phyloP scores from a whole-genome alignment of 192 early-diverging fungal species.

The Thamnidium elegans region DNA sequence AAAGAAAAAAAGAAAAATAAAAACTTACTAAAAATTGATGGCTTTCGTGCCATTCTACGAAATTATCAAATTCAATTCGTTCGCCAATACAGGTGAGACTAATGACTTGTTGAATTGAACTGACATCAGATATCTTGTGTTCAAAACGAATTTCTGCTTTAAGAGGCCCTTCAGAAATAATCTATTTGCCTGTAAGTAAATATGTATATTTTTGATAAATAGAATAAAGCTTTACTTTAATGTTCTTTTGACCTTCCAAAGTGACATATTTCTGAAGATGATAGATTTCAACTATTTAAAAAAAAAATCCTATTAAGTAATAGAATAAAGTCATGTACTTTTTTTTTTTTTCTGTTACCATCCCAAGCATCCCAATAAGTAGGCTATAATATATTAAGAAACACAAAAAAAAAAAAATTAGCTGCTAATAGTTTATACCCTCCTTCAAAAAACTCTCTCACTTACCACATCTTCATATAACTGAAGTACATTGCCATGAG shows the following conservation, averaged over 20 bases:
- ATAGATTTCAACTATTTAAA: conserved; percentile 79
- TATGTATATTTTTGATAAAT: not conserved
- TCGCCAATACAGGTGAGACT: conserved; percentile 69
- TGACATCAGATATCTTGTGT: conserved; percentile 60
- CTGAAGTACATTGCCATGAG: conserved; percentile 70
- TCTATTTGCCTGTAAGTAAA: conserved; percentile 24
- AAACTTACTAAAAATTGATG: conserved; percentile 70
- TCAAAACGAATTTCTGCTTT: conserved; percentile 67
- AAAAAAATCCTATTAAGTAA: not conserved
- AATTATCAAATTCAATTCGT: conserved; percentile 82
- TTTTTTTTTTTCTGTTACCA: conserved; percentile 20
- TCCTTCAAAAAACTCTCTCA: not conserved
- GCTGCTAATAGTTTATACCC: too few species aligned
- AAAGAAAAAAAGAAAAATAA: not conserved
- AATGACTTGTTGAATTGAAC: conserved; percentile 73
- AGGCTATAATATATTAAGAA: conserved; percentile 41
- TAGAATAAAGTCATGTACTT: not conserved
- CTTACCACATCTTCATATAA: conserved; percentile 81
- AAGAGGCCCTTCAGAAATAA: conserved; percentile 81
- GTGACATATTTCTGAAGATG: conserved; percentile 81
- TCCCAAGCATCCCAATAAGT: conserved; percentile 57
- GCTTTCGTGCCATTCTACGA: conserved; percentile 91
- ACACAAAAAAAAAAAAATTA: conserved; percentile 34
- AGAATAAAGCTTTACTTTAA: conserved; percentile 32
- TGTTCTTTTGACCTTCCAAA: conserved; percentile 44